Evolutionary conservation across 1,139 yeast species (phyloP), one percentile per base, ranked within the genome.

Genomic region (Saccharomyces uvarum): DNA sequence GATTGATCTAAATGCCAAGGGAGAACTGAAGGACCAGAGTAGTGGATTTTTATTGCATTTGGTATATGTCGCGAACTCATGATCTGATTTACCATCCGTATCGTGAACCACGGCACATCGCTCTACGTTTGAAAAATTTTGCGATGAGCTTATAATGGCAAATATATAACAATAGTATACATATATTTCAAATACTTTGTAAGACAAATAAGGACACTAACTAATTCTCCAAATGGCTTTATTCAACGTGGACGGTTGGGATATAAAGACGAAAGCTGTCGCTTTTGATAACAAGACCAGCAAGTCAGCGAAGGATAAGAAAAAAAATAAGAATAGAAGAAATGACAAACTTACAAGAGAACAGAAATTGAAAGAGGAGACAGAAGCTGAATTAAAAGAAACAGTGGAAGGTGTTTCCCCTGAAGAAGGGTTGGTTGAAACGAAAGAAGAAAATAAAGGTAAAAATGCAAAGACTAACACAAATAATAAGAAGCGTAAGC

Each of bases 211-310:
- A 53, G 24, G 7, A 31, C 48, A 33, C 9, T 42, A 21, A 14
- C 27, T 11, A 24, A 44, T 24, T 48, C 16, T 13, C 8, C 24
- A 28, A 4, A 86, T 86, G 93, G 81, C 87, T 29, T 76, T 88
- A 62, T 88, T 88, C 67, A 79, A 85, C 68, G 90, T 86, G 16
- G 87, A 83, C 50, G 96, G 95, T 19, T 88, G 96, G 96, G 78
- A 84, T 59, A 70, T 88, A 57, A 81, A 84, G 61, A 72, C 76
- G 56, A 73, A 77, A 48, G 75, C 77, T 59, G 78, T 86, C 19
- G 82, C 77, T 1, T 67, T 74, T 47, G 82, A 80, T 16, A 75
- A 74, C 9, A 69, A 69, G 6, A 65, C 65, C 2, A 63, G 68
- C 21, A 73, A 73, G 59, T 69, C 65, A 56, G 63, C 63, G 55